Base-by-base conservation (phyloP, 176 grass and related monocot genomes). In the Hyparrhenia diplandra region DNA sequence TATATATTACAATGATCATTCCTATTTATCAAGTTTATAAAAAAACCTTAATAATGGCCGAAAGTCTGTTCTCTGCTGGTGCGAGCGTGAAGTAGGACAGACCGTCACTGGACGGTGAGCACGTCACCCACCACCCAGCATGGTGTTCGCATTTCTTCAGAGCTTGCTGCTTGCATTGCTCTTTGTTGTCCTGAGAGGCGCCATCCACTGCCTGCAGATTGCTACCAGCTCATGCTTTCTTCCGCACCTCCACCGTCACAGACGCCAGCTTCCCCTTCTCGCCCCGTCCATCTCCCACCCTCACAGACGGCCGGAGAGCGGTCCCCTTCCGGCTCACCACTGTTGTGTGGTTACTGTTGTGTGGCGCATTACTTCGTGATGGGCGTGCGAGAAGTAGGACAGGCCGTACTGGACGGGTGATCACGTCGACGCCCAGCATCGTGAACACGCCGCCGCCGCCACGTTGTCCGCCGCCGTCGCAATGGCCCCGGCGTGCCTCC, bases 191-290 rank as follows among this genome's bases (percentile, higher is more conserved):
- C 49, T 37, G 28, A 67, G 27, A 35, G 83, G 34, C 0, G 84
- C 77, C 80, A 94, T 71, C 89, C 89, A 87, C 77, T 91, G 84
- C 76, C 89, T 82, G 24, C 86, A 84, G 20, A 89, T 70, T 1
- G 89, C 86, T 42, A 89, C 83, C 31, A 94, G 69, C 85, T 89
- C 78, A 5, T 8, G 65, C 58, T 68, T 94, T 89, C 86, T 72
- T 91, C 23, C 84, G 66, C 23, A 84, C 76, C 83, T 91, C 80
- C 23, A 76, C 84, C 18, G 36, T 27, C 8, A 80, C 92, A 10
- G 89, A 83, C 41, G 80, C 82, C 80, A 89, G 57, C 83, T 71
- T 79, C 34, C 72, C n/a, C 86, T 47, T 91, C 83, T 76, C 84
- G 71, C 73, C 29, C 71, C 72, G 5, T 94, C 89, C 80, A 91